Base-by-base conservation (phyloP, 2,329 filamentous ascomycete genomes). In the Ceratocystis cacaofunesta region DNA sequence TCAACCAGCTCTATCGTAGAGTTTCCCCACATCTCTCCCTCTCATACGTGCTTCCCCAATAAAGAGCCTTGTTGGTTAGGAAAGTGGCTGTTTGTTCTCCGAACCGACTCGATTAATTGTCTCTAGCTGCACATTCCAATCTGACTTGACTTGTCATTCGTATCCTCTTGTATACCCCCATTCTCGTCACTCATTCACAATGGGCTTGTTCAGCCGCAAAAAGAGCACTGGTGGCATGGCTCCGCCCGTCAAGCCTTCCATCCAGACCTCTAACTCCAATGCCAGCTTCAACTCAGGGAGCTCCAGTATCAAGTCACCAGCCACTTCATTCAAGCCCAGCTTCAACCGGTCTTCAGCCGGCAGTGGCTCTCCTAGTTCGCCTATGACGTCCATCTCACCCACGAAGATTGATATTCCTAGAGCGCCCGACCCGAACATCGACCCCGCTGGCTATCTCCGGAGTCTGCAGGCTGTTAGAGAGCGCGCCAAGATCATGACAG, bases 381-480 rank as follows among this genome's bases (percentile, higher is more conserved):
- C 80, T n/a, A 68, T 79, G 67, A 78, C 80, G 10, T 79, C 80
- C 58, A 80, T 82, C 73, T 78, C 73, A 67, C 79, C 76, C 68
- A 82, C 92, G 70, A 89, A 91, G 75, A 81, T 95, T 71, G 84
- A 90, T 69, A 82, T 97, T 61, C 89, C 92, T 62, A 87, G 85
- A 72, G 85, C 91, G 17, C 92, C 92, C 32, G 92, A 97, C 76
- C 92, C 92, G 71, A 82, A 87, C 68, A 80, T 92, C 70, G 90
- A 97, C 74, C 92, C 92, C 22, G 90, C 88, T 28, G 92, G 86
- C 68, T 97, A 97, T 76, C 82, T 99, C 71, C 85, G 89, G 73
- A 96, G 91, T 76, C 84, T 97, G 72, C 85, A 90, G 71, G 85
- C 94, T 32, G 90, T 99, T 30, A 83, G 94, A 68, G 90, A 96